Evolutionary conservation across 352 stramenopile genomes (phyloP).

Genomic region (Phytopythium sindhum): DNA sequence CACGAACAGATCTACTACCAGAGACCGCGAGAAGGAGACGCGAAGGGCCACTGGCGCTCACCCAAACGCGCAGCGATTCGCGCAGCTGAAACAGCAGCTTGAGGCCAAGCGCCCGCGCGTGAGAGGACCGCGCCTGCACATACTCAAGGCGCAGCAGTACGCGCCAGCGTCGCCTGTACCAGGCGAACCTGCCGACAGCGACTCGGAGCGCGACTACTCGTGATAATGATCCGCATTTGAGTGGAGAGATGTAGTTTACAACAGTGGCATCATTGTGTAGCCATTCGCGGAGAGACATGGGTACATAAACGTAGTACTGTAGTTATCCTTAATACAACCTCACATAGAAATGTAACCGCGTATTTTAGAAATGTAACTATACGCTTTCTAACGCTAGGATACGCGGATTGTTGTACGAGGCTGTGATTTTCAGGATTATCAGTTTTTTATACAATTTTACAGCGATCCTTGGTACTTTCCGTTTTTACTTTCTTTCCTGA

Average conservation of each 20-base stretch:
- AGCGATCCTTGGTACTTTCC: no score
- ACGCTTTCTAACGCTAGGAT: no score
- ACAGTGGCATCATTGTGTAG: no score
- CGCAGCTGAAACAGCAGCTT: conserved; percentile 34
- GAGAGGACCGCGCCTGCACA: conserved; percentile 40
- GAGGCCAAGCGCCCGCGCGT: conserved; percentile 24
- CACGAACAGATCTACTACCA: background rate
- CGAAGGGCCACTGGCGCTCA: conserved; percentile 3
- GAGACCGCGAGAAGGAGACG: background rate
- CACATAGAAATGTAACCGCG: no score
- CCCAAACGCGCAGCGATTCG: conserved; percentile 38
- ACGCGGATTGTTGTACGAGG: no score
- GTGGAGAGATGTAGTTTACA: no score
- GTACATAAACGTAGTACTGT: background rate
- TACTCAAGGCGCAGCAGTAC: conserved; percentile 46
- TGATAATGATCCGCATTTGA: no score
- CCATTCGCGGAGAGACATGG: background rate
- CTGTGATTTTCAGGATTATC: no score
- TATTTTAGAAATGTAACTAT: background rate
- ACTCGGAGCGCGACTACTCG: background rate
- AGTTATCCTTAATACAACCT: no score
- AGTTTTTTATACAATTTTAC: no score
- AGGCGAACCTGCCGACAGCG: background rate
- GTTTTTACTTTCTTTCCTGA: no score
- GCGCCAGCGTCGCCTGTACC: background rate